Conservation (phyloP, 495 filamentous ascomycete species). For the Aspergillus campestris region DNA sequence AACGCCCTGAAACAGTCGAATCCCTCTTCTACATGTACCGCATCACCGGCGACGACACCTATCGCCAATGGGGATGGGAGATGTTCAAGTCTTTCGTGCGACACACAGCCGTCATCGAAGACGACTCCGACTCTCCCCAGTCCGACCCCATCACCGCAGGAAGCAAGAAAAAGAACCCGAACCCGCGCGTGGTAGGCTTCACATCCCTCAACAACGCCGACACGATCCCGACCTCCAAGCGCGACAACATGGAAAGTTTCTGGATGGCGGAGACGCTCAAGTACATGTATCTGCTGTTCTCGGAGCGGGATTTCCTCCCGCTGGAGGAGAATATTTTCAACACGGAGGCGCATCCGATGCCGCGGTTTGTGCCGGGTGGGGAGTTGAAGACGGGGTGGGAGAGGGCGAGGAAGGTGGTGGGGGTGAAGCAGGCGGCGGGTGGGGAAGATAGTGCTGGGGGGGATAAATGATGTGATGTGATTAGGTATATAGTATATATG, state of each 20-base stretch:
- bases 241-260: constrained; percentile 91
- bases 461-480: background rate
- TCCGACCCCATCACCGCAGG: constrained; percentile 11
- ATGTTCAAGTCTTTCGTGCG: constrained; percentile 92
- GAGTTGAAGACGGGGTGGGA: constrained; percentile 84
- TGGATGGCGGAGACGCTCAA: constrained; percentile 98
- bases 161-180: constrained; percentile 3
- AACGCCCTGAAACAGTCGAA: constrained; percentile 91
- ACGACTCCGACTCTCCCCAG: constrained; percentile 13
- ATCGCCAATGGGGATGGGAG: constrained; percentile 96
- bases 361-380: constrained; percentile 69
- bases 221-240: constrained; percentile 49
- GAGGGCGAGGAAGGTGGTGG: constrained; percentile 42
- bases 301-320: constrained; percentile 71
- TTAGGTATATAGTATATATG: background rate
- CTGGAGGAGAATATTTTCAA: constrained; percentile 85
- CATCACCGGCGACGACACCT: constrained; percentile 84
- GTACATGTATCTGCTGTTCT: constrained; percentile 95
- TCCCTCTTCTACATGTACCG: constrained; percentile 98
- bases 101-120: constrained; percentile 65
- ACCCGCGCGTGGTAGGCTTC: constrained; percentile 50
- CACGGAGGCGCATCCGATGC: constrained; percentile 90
- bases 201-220: constrained; percentile 73
- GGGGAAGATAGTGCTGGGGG: no score
- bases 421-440: no score